Base-by-base conservation (phyloP, 2,329 filamentous ascomycete genomes). In the Fusarium armeniacum region DNA sequence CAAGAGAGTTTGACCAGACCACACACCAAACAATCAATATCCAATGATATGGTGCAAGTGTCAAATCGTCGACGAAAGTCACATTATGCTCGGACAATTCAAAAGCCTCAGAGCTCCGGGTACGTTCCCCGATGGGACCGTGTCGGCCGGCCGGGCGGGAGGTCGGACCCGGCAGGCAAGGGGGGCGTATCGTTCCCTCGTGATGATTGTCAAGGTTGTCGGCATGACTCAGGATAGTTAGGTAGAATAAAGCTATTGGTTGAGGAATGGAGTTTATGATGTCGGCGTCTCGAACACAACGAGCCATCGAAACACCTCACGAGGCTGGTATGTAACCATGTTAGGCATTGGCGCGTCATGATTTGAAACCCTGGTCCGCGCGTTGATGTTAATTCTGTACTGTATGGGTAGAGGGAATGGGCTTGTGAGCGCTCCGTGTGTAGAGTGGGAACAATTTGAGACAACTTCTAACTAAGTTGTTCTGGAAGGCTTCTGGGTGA, bases 401-500 rank as follows among this genome's bases (percentile, higher is more conserved):
- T 26, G 30, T 20, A 51, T 40, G 24, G 33, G 30, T 38, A 62
- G 36, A 35, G 30, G 38, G 32, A 62, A 38, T 40, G 40, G 50
- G 28, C 30, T 46, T 44, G 40, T n/a, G 30, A 53, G 60, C 26
- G 43, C 51, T 51, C 53, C 44, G 54, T 59, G 49, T 40, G 46
- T 26, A 53, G 57, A 52, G 45, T 68, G 49, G 67, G 54, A 62
- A 65, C 55, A 61, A 54, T 47, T 51, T 52, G 56, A 62, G 57
- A 54, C 59, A 56, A 49, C 44, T 56, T 58, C 57, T 55, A 58
- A 62, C 58, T 59, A 59, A 63, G 46, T 61, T 70, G 58, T 73
- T 73, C 71, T 73, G 59, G 71, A 73, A 73, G 69, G 50, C 69
- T 73, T 73, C 71, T 73, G 71, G 60, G 47, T 50, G 52, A 59